Percentiles rank a stretch among this genome's conserved stretches.
Evolutionary conservation across 176 grass and related monocot genomes (phyloP).

Genomic region (Cenchrus americanus): DNA sequence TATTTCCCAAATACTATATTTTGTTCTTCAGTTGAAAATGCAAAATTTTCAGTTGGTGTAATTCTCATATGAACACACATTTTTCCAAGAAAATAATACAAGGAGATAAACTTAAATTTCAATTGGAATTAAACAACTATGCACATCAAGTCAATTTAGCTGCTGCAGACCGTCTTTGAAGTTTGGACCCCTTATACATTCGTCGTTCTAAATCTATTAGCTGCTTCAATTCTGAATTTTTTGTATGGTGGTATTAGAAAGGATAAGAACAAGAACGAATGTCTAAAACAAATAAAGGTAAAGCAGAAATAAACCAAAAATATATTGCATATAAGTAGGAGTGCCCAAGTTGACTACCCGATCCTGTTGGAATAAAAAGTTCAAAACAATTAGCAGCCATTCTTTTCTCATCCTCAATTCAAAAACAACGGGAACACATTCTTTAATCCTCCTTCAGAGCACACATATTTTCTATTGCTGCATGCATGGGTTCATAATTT

Average conservation of each 20-base stretch:
- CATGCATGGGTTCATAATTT: not conserved
- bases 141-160: not conserved
- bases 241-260: constrained; percentile 21
- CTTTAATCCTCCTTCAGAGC: not conserved
- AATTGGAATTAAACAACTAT: not conserved
- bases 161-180: not conserved
- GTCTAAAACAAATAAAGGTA: constrained; percentile 12
- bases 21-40: no score
- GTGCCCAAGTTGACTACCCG: constrained; percentile 29
- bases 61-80: no score
- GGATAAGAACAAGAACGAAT: constrained; percentile 35
- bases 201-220: not conserved
- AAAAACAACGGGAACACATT: not conserved
- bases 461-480: not conserved
- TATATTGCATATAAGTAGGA: not conserved
- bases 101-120: not conserved
- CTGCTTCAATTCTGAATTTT: not conserved
- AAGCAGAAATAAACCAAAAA: not conserved
- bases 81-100: no score
- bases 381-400: constrained; percentile 10
- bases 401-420: not conserved
- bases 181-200: no score
- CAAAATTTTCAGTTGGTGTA: no score
- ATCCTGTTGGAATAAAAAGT: not conserved
- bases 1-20: not conserved